phyloP scores from a whole-genome alignment of 352 stramenopile species.

The Peronosclerospora sorghi region DNA sequence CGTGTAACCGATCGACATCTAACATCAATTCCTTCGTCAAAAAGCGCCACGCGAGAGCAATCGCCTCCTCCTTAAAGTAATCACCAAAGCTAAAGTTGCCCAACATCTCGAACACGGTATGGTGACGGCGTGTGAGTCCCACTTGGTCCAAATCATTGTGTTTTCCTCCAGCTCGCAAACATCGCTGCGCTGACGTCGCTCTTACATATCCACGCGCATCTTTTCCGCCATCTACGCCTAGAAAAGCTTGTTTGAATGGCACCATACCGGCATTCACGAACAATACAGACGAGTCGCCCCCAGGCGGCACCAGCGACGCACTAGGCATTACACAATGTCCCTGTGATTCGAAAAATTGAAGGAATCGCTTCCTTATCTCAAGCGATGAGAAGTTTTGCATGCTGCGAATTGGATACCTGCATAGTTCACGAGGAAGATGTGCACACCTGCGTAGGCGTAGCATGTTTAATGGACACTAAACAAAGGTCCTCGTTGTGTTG shows the following conservation, averaged over 20 bases:
- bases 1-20: conserved; percentile 41
- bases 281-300: conserved; percentile 88
- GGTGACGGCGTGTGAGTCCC: conserved; percentile 93
- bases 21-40: conserved; percentile 84
- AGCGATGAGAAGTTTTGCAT: conserved; percentile 32
- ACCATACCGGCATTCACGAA: conserved; percentile 98
- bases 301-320: conserved; percentile 62
- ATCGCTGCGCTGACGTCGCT: conserved; percentile 93
- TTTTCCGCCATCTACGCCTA: conserved; percentile 33
- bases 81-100: conserved; percentile 97
- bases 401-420: conserved; percentile 3
- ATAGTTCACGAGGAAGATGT: not conserved
- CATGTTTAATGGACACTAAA: conserved; percentile 2
- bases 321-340: conserved; percentile 53
- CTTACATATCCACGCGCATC: conserved; percentile 76
- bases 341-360: conserved; percentile 57
- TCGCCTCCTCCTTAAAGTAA: conserved; percentile 97
- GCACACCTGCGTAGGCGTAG: conserved; percentile 7
- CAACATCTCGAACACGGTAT: conserved; percentile 99
- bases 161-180: conserved; percentile 94
- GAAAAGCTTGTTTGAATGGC: conserved; percentile 89
- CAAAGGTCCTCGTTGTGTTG: too few species aligned
- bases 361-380: conserved; percentile 44
- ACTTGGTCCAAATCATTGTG: conserved; percentile 99
- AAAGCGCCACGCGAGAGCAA: conserved; percentile 90